A percentile compares a stretch with the other conserved stretches of the same genome.
These are phyloP conservation scores for Nematocida sp. DNA, from an alignment of 371 early-diverging fungal species.

Conservation along the genomic window DNA sequence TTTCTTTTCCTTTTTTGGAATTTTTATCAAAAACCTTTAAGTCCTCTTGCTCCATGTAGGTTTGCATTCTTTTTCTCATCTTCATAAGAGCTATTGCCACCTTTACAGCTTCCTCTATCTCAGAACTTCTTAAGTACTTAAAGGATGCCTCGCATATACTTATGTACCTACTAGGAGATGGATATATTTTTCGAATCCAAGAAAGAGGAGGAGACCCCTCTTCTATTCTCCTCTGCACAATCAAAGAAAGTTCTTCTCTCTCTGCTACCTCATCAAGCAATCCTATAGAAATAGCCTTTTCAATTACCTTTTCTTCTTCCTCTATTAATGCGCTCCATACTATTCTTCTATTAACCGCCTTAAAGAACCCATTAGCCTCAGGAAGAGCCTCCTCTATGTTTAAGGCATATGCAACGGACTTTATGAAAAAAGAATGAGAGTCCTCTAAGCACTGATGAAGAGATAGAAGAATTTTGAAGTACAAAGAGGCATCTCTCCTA, in stretches of 20 bases:
- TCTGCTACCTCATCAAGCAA: conserved; percentile 19
- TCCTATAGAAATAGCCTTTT: conserved; percentile 8
- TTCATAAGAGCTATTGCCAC: too few species aligned
- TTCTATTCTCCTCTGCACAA: background rate
- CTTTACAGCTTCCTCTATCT: background rate
- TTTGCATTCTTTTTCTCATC: too few species aligned
- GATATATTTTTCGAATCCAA: conserved; percentile 7
- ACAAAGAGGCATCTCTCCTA: background rate
- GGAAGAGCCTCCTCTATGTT: too few species aligned
- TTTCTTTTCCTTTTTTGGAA: too few species aligned
- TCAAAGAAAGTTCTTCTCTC: conserved; percentile 16
- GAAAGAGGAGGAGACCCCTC: background rate
- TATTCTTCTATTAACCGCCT: conserved; percentile 17
- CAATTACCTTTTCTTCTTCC: background rate
- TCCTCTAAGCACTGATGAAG: conserved; percentile 36
- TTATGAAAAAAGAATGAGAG: background rate
- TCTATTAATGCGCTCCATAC: conserved; percentile 13
- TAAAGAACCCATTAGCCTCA: conserved; percentile 6
- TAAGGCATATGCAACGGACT: background rate
- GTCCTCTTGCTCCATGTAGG: too few species aligned
- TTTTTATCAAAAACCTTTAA: too few species aligned
- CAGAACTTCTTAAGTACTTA: background rate
- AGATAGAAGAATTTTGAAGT: conserved; percentile 41
- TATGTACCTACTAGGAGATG: background rate
- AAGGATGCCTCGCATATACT: background rate